A percentile compares a stretch with the other conserved stretches of the same genome.
Evolutionary conservation across 2,329 filamentous ascomycete genomes (phyloP).

Genomic region (Sporothrix luriei): DNA sequence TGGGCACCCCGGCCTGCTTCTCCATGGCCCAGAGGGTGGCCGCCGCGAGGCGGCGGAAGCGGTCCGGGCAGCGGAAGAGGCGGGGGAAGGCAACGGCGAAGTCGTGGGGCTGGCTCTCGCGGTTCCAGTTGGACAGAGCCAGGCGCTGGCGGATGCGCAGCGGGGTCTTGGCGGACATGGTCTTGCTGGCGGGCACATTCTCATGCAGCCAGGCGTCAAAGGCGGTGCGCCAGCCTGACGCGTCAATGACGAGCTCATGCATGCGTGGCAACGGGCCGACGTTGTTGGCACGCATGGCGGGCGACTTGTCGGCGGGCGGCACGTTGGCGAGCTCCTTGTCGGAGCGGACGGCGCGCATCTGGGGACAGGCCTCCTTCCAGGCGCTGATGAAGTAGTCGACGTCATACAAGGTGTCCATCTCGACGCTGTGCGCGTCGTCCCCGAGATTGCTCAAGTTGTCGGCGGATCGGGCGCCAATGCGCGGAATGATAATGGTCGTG

Average conservation of each 20-base stretch:
- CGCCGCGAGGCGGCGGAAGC: slow-evolving; percentile 25
- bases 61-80: slow-evolving; percentile 33
- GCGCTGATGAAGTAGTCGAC: slow-evolving; percentile 32
- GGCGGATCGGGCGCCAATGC: slow-evolving; percentile 37
- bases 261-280: slow-evolving; percentile 23
- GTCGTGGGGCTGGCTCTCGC: slow-evolving; percentile 29
- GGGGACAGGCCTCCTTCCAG: slow-evolving; percentile 34
- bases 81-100: slow-evolving; percentile 35
- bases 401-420: slow-evolving; percentile 33
- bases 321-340: slow-evolving; percentile 31
- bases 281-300: slow-evolving; percentile 17
- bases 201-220: slow-evolving; percentile 35
- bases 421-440: slow-evolving; percentile 26
- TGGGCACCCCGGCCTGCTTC: slow-evolving; percentile 18
- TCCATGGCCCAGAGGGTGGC: slow-evolving; percentile 29
- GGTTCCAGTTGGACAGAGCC: slow-evolving; percentile 32
- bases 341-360: slow-evolving; percentile 34
- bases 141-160: slow-evolving; percentile 29
- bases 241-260: slow-evolving; percentile 35
- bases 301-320: slow-evolving; percentile 14
- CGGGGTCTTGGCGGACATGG: slow-evolving; percentile 32
- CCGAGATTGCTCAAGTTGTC: slow-evolving; percentile 34
- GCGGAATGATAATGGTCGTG: slow-evolving; percentile 37
- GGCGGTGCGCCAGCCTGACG: slow-evolving; percentile 36
- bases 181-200: slow-evolving; percentile 6